Evolutionary conservation across 2,329 filamentous ascomycete genomes (phyloP).

Genomic region (Plectosphaerella sp.): DNA sequence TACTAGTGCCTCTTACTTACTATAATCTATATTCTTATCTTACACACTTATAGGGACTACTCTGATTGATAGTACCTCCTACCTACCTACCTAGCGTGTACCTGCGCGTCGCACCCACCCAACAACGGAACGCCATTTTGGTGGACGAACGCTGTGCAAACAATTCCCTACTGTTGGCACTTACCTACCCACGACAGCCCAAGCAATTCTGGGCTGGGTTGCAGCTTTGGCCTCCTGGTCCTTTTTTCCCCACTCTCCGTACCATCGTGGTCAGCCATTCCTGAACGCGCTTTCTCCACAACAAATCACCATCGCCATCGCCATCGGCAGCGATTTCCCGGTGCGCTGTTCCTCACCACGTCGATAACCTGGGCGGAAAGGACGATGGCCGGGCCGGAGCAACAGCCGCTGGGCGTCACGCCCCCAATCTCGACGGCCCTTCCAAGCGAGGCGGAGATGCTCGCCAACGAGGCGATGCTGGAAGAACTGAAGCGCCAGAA

Average conservation of each 20-base stretch:
- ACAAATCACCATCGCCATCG: not conserved
- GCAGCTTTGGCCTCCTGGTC: too few species aligned
- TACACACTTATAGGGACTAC: too few species aligned
- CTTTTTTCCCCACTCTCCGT: too few species aligned
- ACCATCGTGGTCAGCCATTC: too few species aligned
- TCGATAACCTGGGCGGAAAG: not conserved
- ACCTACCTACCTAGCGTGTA: not conserved
- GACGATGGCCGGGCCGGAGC: slow-evolving; percentile 31
- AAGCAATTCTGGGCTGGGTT: too few species aligned
- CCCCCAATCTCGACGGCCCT: slow-evolving; percentile 74
- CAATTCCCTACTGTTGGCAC: not conserved
- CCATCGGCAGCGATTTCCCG: not conserved
- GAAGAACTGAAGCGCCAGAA: slow-evolving; percentile 83
- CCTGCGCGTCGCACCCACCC: too few species aligned
- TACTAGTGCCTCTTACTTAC: too few species aligned
- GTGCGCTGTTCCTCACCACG: not conserved
- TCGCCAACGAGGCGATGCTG: slow-evolving; percentile 73
- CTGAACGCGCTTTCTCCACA: too few species aligned
- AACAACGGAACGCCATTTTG: too few species aligned
- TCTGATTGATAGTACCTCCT: not conserved
- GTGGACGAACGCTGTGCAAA: too few species aligned
- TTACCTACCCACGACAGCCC: not conserved
- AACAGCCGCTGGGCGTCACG: slow-evolving; percentile 61
- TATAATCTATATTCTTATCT: too few species aligned
- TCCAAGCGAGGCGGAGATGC: slow-evolving; percentile 72